phyloP scores from a whole-genome alignment of 2,329 filamentous ascomycete genomes.

The Fusarium veterinarium region DNA sequence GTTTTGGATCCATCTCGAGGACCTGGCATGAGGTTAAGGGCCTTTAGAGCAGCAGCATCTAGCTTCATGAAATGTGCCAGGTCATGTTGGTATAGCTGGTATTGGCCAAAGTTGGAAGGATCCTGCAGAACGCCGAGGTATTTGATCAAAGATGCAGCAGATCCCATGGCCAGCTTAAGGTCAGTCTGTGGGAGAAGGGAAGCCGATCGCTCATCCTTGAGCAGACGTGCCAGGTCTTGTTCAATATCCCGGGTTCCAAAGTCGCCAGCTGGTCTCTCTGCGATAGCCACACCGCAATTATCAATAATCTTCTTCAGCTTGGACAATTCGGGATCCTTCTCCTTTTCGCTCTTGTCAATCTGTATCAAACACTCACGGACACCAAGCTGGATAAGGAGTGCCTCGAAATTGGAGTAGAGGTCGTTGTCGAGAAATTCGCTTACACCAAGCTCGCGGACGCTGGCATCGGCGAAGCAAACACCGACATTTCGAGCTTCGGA shows the following conservation, averaged over 20 bases:
- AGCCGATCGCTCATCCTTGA: conserved; percentile 86
- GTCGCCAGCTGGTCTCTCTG: conserved; percentile 80
- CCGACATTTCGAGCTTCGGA: conserved; percentile 87
- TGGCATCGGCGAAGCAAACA: conserved; percentile 97
- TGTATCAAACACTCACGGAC: conserved; percentile 95
- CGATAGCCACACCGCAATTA: conserved; percentile 89
- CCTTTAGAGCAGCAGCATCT: conserved; percentile 92
- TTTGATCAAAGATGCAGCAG: conserved; percentile 92
- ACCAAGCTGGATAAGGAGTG: conserved; percentile 93
- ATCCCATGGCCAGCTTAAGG: conserved; percentile 94
- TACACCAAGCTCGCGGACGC: conserved; percentile 92
- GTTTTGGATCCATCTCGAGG: conserved; percentile 94
- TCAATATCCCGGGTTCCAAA: conserved; percentile 94
- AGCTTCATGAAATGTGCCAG: conserved; percentile 98
- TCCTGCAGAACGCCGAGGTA: conserved; percentile 93
- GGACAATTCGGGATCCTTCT: conserved; percentile 86
- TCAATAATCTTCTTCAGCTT: conserved; percentile 92
- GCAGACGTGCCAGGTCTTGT: conserved; percentile 86
- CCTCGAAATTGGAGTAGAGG: conserved; percentile 97
- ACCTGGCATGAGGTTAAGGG: conserved; percentile 96
- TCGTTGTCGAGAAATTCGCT: conserved; percentile 99
- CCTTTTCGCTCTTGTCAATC: conserved; percentile 80
- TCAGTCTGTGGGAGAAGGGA: conserved; percentile 88
- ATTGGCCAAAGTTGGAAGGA: conserved; percentile 94
- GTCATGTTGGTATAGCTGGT: conserved; percentile 96